These are phyloP conservation scores for Endothia cerciana DNA, from an alignment of 2,329 filamentous ascomycete species.

Conservation along the genomic window DNA sequence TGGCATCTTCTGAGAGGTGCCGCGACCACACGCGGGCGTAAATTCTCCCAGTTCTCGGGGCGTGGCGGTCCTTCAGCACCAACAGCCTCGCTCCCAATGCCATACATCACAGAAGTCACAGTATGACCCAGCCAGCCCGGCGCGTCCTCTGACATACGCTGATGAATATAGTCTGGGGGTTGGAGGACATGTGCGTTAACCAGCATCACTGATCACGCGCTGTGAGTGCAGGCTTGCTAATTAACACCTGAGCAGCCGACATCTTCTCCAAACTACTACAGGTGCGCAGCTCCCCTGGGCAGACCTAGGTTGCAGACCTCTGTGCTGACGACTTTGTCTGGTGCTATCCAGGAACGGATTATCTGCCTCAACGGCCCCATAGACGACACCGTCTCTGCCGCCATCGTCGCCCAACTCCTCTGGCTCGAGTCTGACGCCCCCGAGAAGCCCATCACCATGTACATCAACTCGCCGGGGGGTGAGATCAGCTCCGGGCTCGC, in stretches of 20 bases:
- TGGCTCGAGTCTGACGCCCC: conserved; percentile 98
- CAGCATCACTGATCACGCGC: background rate
- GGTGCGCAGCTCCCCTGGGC: conserved; percentile 48
- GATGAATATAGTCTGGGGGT: conserved; percentile 64
- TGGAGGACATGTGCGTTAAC: conserved; percentile 74
- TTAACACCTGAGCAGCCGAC: conserved; percentile 60
- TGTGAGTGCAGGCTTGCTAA: conserved; percentile 32
- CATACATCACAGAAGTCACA: conserved; percentile 62
- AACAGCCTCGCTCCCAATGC: conserved; percentile 55
- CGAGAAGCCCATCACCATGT: conserved; percentile 92
- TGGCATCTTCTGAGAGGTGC: conserved; percentile 42
- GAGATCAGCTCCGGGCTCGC: conserved; percentile 85
- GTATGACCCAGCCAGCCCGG: conserved; percentile 39
- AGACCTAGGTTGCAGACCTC: conserved; percentile 22
- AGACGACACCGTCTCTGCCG: conserved; percentile 88
- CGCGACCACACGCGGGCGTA: conserved; percentile 42
- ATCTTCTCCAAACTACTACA: conserved; percentile 82
- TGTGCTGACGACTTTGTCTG: conserved; percentile 27
- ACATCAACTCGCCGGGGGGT: conserved; percentile 96
- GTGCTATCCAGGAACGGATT: conserved; percentile 73
- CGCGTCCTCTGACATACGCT: conserved; percentile 32
- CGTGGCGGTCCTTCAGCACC: conserved; percentile 35
- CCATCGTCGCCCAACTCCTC: conserved; percentile 91
- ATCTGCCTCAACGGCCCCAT: conserved; percentile 91
- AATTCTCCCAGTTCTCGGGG: conserved; percentile 48